Base-by-base conservation (phyloP, 208 protist genomes). In the Wallacemonas collosoma region DNA sequence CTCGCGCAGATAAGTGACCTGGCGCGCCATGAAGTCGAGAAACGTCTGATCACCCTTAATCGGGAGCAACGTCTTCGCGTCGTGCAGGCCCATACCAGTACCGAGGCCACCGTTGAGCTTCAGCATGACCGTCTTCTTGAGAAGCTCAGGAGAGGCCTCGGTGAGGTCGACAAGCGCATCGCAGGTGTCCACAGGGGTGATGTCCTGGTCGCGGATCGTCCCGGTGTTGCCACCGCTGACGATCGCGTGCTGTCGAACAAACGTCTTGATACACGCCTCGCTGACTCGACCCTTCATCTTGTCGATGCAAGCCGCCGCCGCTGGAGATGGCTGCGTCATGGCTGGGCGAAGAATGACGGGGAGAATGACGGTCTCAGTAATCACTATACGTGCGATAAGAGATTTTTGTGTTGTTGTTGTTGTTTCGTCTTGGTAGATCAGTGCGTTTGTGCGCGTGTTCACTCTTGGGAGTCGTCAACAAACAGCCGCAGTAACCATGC, bases 21-120 rank as follows among this genome's bases (percentile, higher is more conserved):
- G 98, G 71, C 92, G 69, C 8, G 98, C 87, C 45, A 93, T 99
- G 40, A 99, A 84, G 75, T 99, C 98, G 2, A 99, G 89, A 76
- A 99, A 99, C 9, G 92, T 99, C 67, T 98, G 82, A 5, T 88
- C 89, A 54, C 91, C 85, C 71, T 94, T 91, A 36, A 99, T 96
- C 50, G 89, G 79, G 71, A 99, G 96, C 26, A 98, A 83, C 57
- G 81, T 86, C 75, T 98, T 98, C 65, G 93, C 82, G n/a, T 86
- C 84, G 65, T 86, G 66, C 41, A 95, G 78, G 6, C 92, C 93
- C 94, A 98, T 97, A 62, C 90, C 80, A 2, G 95, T 98, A 53
- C 95, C 95, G 11, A 99, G 89, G 41, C 98, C 98, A 50, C 98
- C 98, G 85, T 99, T 99, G 54, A 99, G 91, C 90, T 99, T 99